Base-by-base conservation (phyloP, 1,284 basidiomycete genomes). In the Xanthoconium separans region DNA sequence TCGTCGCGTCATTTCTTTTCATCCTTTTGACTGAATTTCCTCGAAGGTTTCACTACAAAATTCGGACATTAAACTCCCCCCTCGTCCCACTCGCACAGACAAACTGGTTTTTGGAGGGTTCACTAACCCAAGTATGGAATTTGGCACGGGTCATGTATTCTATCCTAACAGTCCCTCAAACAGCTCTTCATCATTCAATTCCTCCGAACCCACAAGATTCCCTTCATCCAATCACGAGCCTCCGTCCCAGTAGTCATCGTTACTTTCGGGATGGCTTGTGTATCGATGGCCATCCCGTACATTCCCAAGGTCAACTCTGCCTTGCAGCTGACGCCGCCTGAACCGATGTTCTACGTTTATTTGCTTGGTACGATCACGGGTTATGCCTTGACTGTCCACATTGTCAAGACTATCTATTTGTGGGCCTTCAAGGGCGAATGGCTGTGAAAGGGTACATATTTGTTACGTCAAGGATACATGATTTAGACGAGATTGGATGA, bases 101-200 rank as follows among this genome's bases (percentile, higher is more conserved):
- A 13, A 60, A 68, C 45, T 68, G 66, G 66, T 68, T 68, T 48
- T 61, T 68, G 41, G 66, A 68, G 44, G 66, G 66, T 16, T 68
- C 66, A 44, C 44, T 68, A 46, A 72, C 66, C 7, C 69, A 68
- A 61, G 66, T 68, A 65, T 45, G 56, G 18, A 24, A 34, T 31
- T 13, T 6, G 11, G 18, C 15, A 18, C 44, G 5, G 8, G 5
- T 18, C 11, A 20, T n/a, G 22, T 20, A 6, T 27, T 10, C 8
- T 10, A 16, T 41, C 4, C 33, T 61, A 13, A 68, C 20, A 12
- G 2, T 20, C 31, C n/a, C 11, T 18, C 20, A n/a, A 52, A 64
- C 50, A 68, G 66, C 64, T 68, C 24, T 68, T 68, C 33, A 68
- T 68, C 33, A 72, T 68, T 20, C 66, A 68, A 39, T 71, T 72